These are phyloP conservation scores for Ascochyta rabiei DNA, from an alignment of 2,329 filamentous ascomycete genomes.

Conservation along the genomic window DNA sequence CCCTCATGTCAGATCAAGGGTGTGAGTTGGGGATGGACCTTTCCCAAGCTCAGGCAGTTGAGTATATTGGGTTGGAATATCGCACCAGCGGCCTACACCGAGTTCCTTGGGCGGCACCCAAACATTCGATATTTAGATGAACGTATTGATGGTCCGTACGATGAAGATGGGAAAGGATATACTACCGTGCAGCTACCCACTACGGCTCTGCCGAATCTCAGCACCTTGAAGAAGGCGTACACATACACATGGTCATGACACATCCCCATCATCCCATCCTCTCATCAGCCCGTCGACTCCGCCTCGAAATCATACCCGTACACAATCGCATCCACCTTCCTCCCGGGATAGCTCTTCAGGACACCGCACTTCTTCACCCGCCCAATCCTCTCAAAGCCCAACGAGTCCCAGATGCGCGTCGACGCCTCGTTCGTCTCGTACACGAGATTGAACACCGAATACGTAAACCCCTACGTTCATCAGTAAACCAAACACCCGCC, in stretches of 20 bases:
- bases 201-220: not conserved
- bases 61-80: not conserved
- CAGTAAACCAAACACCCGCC: not conserved
- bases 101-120: not conserved
- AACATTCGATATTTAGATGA: not conserved
- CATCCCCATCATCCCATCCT: not conserved
- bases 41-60: not conserved
- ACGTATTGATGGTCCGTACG: not conserved
- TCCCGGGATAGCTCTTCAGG: constrained; percentile 16
- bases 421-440: constrained; percentile 89
- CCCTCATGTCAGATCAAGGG: not conserved
- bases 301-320: constrained; percentile 20
- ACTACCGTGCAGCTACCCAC: not conserved
- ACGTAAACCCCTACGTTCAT: constrained; percentile 69
- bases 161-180: not conserved
- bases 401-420: constrained; percentile 52
- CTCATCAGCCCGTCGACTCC: not conserved
- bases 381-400: constrained; percentile 86
- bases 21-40: not conserved
- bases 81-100: not conserved
- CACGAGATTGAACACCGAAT: constrained; percentile 87
- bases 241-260: not conserved
- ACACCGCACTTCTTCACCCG: constrained; percentile 60
- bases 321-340: constrained; percentile 17
- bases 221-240: not conserved